These are phyloP conservation scores for Yamadazyma membranifaciens DNA, from an alignment of 1,139 yeast genomes.

Conservation along the genomic window DNA sequence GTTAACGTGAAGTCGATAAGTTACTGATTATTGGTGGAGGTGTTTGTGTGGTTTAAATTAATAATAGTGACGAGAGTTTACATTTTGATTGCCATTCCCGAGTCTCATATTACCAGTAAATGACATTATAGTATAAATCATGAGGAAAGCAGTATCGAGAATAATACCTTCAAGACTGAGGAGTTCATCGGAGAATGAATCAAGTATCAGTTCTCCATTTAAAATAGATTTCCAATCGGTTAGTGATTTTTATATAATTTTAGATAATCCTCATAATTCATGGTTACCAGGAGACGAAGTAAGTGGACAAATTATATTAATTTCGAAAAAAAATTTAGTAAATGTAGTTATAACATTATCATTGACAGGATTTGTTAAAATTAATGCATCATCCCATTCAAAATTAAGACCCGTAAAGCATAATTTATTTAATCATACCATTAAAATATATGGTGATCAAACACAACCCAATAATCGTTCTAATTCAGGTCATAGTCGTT, in stretches of 20 bases:
- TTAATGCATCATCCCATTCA: slow-evolving; percentile 51
- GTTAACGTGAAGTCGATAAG: no score
- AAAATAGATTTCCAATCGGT: slow-evolving; percentile 45
- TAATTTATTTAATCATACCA: slow-evolving; percentile 61
- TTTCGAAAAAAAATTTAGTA: slow-evolving; percentile 53
- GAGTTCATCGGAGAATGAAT: slow-evolving; percentile 9
- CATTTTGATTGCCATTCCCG: no score
- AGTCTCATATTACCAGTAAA: no score
- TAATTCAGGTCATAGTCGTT: slow-evolving; percentile 6
- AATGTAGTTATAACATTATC: slow-evolving; percentile 55
- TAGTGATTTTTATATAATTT: slow-evolving; percentile 64
- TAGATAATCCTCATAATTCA: slow-evolving; percentile 71
- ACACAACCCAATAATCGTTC: neutral
- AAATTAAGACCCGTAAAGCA: slow-evolving; percentile 52
- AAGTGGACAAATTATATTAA: slow-evolving; percentile 60
- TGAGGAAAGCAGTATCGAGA: slow-evolving; percentile 47
- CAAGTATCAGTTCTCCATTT: slow-evolving; percentile 15
- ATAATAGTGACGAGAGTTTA: no score
- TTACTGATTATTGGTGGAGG: no score
- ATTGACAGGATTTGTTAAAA: slow-evolving; percentile 55
- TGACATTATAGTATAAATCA: neutral
- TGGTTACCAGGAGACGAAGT: slow-evolving; percentile 70
- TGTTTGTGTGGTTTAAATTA: no score
- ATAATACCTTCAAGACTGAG: slow-evolving; percentile 31
- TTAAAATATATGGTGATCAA: slow-evolving; percentile 61